Evolutionary conservation across 164 flowering plant genomes (phyloP).

Genomic region (Santalum album): DNA sequence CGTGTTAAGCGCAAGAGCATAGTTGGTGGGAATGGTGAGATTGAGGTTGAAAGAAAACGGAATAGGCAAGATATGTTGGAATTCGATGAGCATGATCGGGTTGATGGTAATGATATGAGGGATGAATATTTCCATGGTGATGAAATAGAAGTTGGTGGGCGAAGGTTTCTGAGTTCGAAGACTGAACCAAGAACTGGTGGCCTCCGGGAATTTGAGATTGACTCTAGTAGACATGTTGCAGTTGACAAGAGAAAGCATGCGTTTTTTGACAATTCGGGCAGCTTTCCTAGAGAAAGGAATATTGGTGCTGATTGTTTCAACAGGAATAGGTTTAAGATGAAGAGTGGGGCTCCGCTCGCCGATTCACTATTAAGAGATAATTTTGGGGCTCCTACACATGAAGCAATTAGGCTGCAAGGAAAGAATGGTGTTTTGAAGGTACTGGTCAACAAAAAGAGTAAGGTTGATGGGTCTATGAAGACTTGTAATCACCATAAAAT

Average conservation of each 20-base stretch:
- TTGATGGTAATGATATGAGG: constrained; percentile 18
- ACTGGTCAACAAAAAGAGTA: constrained; percentile 49
- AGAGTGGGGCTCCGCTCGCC: constrained; percentile 21
- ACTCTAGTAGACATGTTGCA: constrained; percentile 25
- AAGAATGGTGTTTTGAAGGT: constrained; percentile 81
- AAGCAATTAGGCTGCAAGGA: constrained; percentile 64
- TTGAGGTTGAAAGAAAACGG: constrained; percentile 25
- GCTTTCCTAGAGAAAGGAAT: constrained; percentile 14
- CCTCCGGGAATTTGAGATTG: constrained; percentile 25
- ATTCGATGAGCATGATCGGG: constrained; percentile 40
- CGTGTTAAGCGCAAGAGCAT: constrained; percentile 9
- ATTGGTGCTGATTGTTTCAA: constrained; percentile 16
- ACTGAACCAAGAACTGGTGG: constrained; percentile 9
- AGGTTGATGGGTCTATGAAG: constrained; percentile 21
- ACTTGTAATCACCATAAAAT: constrained; percentile 14
- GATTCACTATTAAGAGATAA: constrained; percentile 27
- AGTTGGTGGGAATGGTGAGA: constrained; percentile 15
- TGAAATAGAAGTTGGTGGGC: constrained; percentile 15
- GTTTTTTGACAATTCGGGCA: constrained; percentile 18
- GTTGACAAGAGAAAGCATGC: constrained; percentile 31
- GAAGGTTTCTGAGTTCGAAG: constrained; percentile 19
- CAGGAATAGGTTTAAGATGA: constrained; percentile 24
- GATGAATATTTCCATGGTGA: constrained; percentile 12
- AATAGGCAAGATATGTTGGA: constrained; percentile 40
- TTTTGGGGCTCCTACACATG: constrained; percentile 26